Evolutionary conservation across 2,329 filamentous ascomycete species (phyloP).

Genomic region (Penicillium sp.): DNA sequence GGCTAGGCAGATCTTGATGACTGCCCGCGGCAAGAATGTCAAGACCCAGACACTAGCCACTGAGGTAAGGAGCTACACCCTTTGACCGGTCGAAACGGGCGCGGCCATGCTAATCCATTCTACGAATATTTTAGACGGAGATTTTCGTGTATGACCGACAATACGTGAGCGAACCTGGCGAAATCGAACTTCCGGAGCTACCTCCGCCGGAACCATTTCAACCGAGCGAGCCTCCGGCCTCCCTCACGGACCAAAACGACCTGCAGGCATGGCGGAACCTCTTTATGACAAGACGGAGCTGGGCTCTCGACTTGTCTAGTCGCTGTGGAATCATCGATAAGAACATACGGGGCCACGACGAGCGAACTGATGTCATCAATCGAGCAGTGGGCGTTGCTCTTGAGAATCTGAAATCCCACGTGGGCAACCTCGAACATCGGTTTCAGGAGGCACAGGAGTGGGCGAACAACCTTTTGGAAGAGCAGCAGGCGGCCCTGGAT

Average conservation of each 20-base stretch:
- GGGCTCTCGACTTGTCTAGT: constrained; percentile 68
- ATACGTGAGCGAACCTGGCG: constrained; percentile 50
- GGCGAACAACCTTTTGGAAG: constrained; percentile 43
- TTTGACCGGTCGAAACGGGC: background rate
- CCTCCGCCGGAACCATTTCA: constrained; percentile 56
- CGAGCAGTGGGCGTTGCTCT: constrained; percentile 79
- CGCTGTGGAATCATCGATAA: constrained; percentile 64
- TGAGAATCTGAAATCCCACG: constrained; percentile 59
- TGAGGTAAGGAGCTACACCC: constrained; percentile 56
- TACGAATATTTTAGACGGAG: constrained; percentile 58
- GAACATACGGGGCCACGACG: constrained; percentile 53
- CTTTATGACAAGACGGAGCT: constrained; percentile 73
- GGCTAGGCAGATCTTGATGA: constrained; percentile 82
- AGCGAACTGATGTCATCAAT: constrained; percentile 54
- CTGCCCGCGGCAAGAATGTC: constrained; percentile 74
- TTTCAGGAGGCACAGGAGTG: constrained; percentile 46
- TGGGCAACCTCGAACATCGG: constrained; percentile 43
- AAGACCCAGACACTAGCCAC: constrained; percentile 73
- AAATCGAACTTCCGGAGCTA: constrained; percentile 49
- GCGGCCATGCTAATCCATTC: background rate
- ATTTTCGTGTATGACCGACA: constrained; percentile 89
- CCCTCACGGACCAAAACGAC: constrained; percentile 71
- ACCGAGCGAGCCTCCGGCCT: constrained; percentile 67
- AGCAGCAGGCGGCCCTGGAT: constrained; percentile 43
- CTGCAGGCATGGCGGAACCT: constrained; percentile 83